phyloP scores from a whole-genome alignment of 805 yeast species.

The Ogataea saltuana region DNA sequence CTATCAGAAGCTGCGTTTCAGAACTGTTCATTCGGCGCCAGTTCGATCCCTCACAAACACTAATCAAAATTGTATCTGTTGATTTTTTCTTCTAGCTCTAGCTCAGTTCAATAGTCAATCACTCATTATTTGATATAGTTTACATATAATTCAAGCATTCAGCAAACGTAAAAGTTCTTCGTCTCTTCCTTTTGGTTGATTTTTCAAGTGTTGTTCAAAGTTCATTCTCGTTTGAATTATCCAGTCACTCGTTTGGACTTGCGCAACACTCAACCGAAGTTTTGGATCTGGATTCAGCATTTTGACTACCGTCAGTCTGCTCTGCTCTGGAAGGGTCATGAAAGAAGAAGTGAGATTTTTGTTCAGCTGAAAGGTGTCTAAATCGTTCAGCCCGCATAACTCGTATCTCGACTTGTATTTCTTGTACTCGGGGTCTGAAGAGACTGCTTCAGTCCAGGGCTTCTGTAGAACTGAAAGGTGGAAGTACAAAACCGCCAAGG shows the following conservation, averaged over 20 bases:
- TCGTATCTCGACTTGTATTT: conserved; percentile 22
- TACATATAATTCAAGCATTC: conserved; percentile 12
- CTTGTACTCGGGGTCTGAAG: conserved; percentile 27
- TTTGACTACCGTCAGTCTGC: conserved; percentile 22
- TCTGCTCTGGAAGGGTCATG: conserved; percentile 17
- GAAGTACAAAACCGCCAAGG: conserved; percentile 51
- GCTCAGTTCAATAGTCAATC: too few relatives aligned
- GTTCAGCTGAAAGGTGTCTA: conserved; percentile 25
- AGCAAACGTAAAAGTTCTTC: conserved; percentile 27
- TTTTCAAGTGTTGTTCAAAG: conserved; percentile 20
- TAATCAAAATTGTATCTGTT: too few relatives aligned
- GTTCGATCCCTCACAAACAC: too few relatives aligned
- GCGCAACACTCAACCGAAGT: conserved; percentile 23
- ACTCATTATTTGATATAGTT: too few relatives aligned
- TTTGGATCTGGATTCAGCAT: conserved; percentile 35
- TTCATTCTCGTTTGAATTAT: conserved; percentile 30
- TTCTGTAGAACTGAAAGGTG: conserved; percentile 43
- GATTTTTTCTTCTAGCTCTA: too few relatives aligned
- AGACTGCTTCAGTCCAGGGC: conserved; percentile 50
- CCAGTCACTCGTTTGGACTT: conserved; percentile 33
- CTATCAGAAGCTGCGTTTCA: not conserved
- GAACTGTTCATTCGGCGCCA: too few relatives aligned
- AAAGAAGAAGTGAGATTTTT: conserved; percentile 14
- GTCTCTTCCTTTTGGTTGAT: conserved; percentile 19
- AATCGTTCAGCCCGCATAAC: conserved; percentile 11